phyloP scores from a whole-genome alignment of 202 grass and related monocot species.

The Panicum hallii region DNA sequence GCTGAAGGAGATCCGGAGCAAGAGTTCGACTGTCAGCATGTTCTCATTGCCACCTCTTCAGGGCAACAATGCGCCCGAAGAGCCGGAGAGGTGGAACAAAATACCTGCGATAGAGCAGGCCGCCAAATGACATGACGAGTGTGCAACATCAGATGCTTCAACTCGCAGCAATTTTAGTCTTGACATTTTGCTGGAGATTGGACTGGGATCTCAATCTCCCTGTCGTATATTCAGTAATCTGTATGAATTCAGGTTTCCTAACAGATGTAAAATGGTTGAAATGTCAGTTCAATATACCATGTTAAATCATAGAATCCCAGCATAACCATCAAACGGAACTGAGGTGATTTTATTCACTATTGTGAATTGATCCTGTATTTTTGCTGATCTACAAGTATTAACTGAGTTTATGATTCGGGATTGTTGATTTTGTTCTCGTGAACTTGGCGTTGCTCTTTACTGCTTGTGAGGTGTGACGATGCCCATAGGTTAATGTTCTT shows the following conservation, averaged over 20 bases:
- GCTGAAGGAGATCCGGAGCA: constrained; percentile 86
- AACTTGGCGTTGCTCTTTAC: neutral
- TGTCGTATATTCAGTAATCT: constrained; percentile 50
- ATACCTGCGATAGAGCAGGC: constrained; percentile 75
- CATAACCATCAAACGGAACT: constrained; percentile 33
- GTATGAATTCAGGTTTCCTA: constrained; percentile 46
- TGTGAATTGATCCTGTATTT: constrained; percentile 47
- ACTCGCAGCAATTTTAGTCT: constrained; percentile 24
- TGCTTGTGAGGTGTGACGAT: too few species aligned
- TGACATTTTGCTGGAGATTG: constrained; percentile 48
- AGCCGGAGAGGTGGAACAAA: constrained; percentile 73
- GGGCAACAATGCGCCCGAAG: constrained; percentile 49
- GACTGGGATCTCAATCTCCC: constrained; percentile 36
- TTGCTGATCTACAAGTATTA: neutral
- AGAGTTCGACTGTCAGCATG: constrained; percentile 86
- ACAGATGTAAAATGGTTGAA: constrained; percentile 59
- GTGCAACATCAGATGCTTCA: constrained; percentile 12
- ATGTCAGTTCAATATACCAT: constrained; percentile 22
- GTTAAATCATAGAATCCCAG: constrained; percentile 53
- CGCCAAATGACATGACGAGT: constrained; percentile 60
- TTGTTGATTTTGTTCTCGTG: neutral
- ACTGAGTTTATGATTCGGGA: neutral
- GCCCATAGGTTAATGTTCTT: too few species aligned
- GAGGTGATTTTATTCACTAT: constrained; percentile 38
- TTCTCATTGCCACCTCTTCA: constrained; percentile 90